Evolutionary conservation across 306 rosid species (phyloP), one percentile per base, ranked within the genome.

Genomic region (Nissolia schottii): DNA sequence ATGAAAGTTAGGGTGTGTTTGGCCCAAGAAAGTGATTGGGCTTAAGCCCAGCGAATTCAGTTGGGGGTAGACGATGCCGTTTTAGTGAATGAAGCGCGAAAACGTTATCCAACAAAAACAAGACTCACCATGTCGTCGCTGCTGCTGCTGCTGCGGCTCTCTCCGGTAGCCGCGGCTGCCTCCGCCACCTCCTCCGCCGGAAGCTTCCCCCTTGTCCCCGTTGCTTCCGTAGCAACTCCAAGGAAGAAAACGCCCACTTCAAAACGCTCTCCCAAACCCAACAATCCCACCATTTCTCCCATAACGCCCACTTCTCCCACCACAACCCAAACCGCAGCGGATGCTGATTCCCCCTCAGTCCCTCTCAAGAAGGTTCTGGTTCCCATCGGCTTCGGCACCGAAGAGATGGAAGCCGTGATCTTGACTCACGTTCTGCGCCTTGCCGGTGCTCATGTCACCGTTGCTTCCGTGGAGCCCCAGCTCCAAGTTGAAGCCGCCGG

Each of bases 321-420:
- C n/a, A 11, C 66, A n/a, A 40, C 16, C 37, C 3, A 73, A 37
- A 27, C 73, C 2, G 1, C 8, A 3, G 14, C 71, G 9, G 48
- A 65, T 77, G 49, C 68, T n/a, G 37, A 62, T 46, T 38, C 82
- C 12, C 64, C 87, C 37, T 13, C 37, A 18, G 2, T 37, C 29
- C 83, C 90, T 70, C 85, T 45, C 56, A 91, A 87, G 81, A 91
- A 87, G 89, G 98, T 91, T 57, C 82, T 94, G 55, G 90, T 94
- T 40, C 97, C 98, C 34, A 85, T 94, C 35, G 98, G 96, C 22
- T 83, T 67, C 78, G 98, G 98, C 28, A 89, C 98, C 2, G 97
- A 94, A 67, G 98, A 94, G 80, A 94, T 94, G 96, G 98, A 94
- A 81, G 97, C 96, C 34, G 96, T 91, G 64, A 83, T 94, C 71